These are phyloP conservation scores for Kazachstania africana DNA, from an alignment of 805 yeast genomes.

Conservation along the genomic window DNA sequence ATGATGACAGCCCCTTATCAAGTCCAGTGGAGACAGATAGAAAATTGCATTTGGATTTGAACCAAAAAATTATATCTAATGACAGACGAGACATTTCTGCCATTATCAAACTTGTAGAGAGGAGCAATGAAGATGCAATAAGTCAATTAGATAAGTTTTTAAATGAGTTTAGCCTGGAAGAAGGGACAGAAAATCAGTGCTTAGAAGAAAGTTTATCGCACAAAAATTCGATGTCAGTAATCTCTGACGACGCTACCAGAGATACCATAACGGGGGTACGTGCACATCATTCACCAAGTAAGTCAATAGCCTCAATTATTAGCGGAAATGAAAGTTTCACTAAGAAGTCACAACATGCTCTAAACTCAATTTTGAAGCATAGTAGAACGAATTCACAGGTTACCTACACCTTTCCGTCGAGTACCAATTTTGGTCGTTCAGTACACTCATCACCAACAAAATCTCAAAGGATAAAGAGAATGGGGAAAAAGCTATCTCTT, in stretches of 20 bases:
- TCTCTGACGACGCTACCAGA: conserved; percentile 7
- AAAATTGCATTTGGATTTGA: conserved; percentile 1
- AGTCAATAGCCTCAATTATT: conserved; percentile 22
- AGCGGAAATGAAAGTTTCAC: conserved; percentile 12
- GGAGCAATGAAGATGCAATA: conserved; percentile 13
- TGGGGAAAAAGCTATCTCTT: conserved; percentile 23
- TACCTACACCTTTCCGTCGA: conserved; percentile 1
- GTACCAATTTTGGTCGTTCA: conserved; percentile 3
- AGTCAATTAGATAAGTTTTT: conserved; percentile 21
- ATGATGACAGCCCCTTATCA: no score
- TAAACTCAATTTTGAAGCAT: conserved; percentile 5
- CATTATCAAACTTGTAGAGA: no score
- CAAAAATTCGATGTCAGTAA: conserved; percentile 9
- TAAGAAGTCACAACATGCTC: conserved; percentile 5
- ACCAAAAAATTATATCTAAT: background rate
- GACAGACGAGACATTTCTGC: no score
- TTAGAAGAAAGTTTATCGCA: conserved; percentile 19
- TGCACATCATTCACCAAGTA: conserved; percentile 24
- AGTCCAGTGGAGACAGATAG: no score
- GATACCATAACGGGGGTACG: conserved; percentile 10
- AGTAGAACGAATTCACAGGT: conserved; percentile 17
- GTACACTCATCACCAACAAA: conserved; percentile 22
- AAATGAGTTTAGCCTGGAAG: conserved; percentile 8
- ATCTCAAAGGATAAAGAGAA: conserved; percentile 15
- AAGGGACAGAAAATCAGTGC: conserved; percentile 7